Conservation (phyloP, 2,329 filamentous ascomycete species). For the Neonectria coccinea region DNA sequence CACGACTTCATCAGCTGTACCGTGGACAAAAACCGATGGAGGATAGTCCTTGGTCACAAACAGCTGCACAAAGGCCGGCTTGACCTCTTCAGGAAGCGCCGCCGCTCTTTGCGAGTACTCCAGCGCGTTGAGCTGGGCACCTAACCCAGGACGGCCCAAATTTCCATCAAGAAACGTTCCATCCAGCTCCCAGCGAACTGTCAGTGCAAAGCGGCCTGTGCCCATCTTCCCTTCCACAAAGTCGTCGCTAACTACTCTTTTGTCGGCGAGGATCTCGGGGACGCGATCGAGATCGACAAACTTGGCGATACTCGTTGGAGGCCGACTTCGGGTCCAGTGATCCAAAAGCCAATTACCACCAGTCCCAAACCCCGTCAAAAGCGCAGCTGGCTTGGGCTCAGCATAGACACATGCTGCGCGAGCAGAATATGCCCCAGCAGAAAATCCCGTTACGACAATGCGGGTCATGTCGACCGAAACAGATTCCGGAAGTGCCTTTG, state of each 20-base stretch:
- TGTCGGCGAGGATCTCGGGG: conserved; percentile 16
- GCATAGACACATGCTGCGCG: conserved; percentile 24
- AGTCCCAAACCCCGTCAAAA: conserved; percentile 14
- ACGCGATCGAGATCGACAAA: conserved; percentile 11
- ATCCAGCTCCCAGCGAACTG: conserved; percentile 23
- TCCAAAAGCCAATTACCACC: conserved; percentile 21
- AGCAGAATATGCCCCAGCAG: conserved; percentile 21
- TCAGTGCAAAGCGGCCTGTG: conserved; percentile 15
- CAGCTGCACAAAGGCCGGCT: conserved; percentile 14
- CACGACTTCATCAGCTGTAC: conserved; percentile 17
- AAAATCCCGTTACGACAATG: conserved; percentile 20
- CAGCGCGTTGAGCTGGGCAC: conserved; percentile 15
- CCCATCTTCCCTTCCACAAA: neutral
- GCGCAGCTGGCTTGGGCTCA: conserved; percentile 18
- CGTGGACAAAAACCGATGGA: conserved; percentile 21
- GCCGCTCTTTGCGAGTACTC: conserved; percentile 15
- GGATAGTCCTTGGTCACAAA: conserved; percentile 28
- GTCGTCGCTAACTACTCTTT: conserved; percentile 23
- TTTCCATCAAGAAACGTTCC: conserved; percentile 22
- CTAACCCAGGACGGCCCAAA: conserved; percentile 16
- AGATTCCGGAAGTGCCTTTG: conserved; percentile 4
- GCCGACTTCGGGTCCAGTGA: conserved; percentile 17
- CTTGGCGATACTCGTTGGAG: conserved; percentile 19
- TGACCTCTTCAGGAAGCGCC: conserved; percentile 16
- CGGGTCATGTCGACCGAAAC: conserved; percentile 11